Conservation (phyloP, 805 yeast genomes). For the Metschnikowia dekortorum region DNA sequence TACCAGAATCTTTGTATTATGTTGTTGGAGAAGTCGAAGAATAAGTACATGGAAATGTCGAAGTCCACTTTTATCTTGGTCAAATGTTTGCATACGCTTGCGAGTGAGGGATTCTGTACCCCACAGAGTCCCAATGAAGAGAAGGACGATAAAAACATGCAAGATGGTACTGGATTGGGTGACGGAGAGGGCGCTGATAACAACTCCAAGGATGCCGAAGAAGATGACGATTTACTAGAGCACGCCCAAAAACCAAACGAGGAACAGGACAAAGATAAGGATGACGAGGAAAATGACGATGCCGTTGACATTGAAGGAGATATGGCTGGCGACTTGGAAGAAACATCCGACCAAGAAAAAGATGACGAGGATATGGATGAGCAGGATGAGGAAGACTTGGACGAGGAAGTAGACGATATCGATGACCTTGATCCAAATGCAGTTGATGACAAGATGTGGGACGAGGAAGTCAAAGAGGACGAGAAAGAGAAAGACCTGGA, state of each 20-base stretch:
- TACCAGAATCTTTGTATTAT: slow-evolving; percentile 48
- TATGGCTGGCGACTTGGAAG: slow-evolving; percentile 91
- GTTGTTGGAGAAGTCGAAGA: slow-evolving; percentile 42
- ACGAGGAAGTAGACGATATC: slow-evolving; percentile 84
- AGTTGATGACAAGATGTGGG: slow-evolving; percentile 97
- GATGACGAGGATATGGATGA: slow-evolving; percentile 44
- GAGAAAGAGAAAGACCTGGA: slow-evolving; percentile 82
- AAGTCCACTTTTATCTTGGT: slow-evolving; percentile 61
- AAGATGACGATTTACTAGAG: slow-evolving; percentile 85
- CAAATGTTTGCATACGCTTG: slow-evolving; percentile 51
- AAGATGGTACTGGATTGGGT: slow-evolving; percentile 89
- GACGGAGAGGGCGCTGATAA: slow-evolving; percentile 87
- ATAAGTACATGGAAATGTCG: slow-evolving; percentile 50
- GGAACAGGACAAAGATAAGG: slow-evolving; percentile 56
- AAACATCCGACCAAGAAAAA: slow-evolving; percentile 61
- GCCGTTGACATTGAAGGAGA: slow-evolving; percentile 96
- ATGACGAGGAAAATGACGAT: slow-evolving; percentile 72
- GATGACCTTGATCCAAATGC: slow-evolving; percentile 93
- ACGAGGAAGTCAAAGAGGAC: slow-evolving; percentile 76
- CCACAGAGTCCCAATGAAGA: slow-evolving; percentile 75
- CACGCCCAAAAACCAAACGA: slow-evolving; percentile 70
- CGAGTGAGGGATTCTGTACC: slow-evolving; percentile 85
- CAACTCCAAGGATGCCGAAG: slow-evolving; percentile 79
- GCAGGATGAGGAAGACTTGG: slow-evolving; percentile 58
- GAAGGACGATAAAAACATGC: slow-evolving; percentile 54